Evolutionary conservation across 2,329 filamentous ascomycete species (phyloP).

Genomic region (Diatrype stigma): DNA sequence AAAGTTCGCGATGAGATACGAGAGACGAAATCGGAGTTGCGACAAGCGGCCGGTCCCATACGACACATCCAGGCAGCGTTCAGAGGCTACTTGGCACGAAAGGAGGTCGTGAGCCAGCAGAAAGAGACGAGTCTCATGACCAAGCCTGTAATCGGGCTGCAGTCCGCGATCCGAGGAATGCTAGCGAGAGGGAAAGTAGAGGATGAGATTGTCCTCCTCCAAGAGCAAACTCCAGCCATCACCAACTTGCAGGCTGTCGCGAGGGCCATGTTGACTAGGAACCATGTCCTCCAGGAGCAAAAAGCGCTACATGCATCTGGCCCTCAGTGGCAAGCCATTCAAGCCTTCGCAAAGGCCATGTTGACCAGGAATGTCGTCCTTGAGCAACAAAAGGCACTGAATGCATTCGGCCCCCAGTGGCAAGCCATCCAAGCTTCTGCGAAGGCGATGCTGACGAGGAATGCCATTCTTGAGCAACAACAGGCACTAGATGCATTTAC

Average conservation of each 20-base stretch:
- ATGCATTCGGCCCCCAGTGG: slow-evolving; percentile 46
- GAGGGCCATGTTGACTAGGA: slow-evolving; percentile 58
- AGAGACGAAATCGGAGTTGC: slow-evolving; percentile 54
- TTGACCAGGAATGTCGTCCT: slow-evolving; percentile 52
- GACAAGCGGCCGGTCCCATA: slow-evolving; percentile 59
- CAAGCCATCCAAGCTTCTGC: slow-evolving; percentile 46
- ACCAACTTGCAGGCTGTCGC: slow-evolving; percentile 61
- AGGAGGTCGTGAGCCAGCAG: slow-evolving; percentile 51
- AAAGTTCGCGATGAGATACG: slow-evolving; percentile 58
- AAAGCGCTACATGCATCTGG: slow-evolving; percentile 47
- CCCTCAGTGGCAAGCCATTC: slow-evolving; percentile 47
- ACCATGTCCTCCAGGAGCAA: slow-evolving; percentile 46
- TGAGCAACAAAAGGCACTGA: slow-evolving; percentile 46
- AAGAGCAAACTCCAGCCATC: slow-evolving; percentile 46
- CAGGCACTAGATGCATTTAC: slow-evolving; percentile 47
- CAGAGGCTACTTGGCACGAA: slow-evolving; percentile 63
- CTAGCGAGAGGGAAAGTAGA: slow-evolving; percentile 38
- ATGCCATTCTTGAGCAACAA: slow-evolving; percentile 46
- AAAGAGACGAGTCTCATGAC: slow-evolving; percentile 49
- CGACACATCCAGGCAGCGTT: slow-evolving; percentile 62
- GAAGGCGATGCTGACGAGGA: slow-evolving; percentile 58
- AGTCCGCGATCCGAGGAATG: slow-evolving; percentile 61
- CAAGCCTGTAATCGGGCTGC: slow-evolving; percentile 53
- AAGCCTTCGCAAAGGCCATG: slow-evolving; percentile 55
- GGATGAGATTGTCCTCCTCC: slow-evolving; percentile 49